Evolutionary conservation across 2,329 filamentous ascomycete genomes (phyloP).

Genomic region (Exophiala viscosa): DNA sequence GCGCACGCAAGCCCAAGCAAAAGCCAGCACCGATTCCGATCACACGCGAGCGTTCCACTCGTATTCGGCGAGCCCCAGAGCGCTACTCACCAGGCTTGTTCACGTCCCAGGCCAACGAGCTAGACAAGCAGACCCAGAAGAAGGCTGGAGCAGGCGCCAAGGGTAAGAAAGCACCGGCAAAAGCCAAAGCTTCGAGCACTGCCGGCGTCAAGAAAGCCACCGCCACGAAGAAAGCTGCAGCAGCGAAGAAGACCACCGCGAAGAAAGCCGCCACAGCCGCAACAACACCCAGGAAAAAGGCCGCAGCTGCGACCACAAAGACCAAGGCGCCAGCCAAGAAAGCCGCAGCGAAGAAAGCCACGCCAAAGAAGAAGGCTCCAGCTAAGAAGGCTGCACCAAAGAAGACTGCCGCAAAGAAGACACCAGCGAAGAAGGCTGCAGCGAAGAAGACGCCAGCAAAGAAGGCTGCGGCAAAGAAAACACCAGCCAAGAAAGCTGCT

Average conservation of each 20-base stretch:
- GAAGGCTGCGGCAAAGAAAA: background rate
- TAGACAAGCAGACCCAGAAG: background rate
- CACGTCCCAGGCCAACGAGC: background rate
- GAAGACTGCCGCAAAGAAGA: background rate
- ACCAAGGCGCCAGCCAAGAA: conserved; percentile 9
- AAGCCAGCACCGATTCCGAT: background rate
- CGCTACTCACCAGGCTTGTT: background rate
- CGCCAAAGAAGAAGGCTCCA: background rate
- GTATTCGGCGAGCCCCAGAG: background rate
- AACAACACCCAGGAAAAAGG: background rate
- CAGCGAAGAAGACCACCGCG: background rate
- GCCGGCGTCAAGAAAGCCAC: conserved; percentile 1
- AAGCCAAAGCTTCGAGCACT: background rate
- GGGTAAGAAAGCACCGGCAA: background rate
- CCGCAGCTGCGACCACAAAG: background rate
- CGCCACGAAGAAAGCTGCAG: background rate
- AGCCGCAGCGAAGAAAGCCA: background rate
- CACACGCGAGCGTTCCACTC: background rate
- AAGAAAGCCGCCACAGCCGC: background rate
- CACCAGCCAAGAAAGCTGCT: background rate
- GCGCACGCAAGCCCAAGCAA: background rate
- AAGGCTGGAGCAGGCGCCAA: background rate
- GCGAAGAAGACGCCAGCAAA: background rate
- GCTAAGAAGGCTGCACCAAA: background rate
- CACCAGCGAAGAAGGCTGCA: background rate